Evolutionary conservation across 352 stramenopile species (phyloP).

Genomic region (Globisporangium cederbergense): DNA sequence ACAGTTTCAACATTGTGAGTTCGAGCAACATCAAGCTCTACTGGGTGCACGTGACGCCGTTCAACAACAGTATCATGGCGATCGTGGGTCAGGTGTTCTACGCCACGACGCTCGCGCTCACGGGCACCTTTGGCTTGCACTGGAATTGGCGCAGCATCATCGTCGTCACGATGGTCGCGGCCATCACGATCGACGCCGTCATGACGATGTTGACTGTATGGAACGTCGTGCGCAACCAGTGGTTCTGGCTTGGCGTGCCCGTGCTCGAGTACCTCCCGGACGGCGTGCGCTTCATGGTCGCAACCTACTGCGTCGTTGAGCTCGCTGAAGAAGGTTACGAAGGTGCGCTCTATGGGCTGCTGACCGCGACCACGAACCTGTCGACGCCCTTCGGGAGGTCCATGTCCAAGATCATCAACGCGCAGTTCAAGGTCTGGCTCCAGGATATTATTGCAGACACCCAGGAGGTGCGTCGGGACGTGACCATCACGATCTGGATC

Average conservation of each 20-base stretch:
- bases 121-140: conserved; percentile 36
- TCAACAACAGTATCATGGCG: conserved; percentile 52
- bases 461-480: conserved; percentile 41
- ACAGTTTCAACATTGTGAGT: conserved; percentile 58
- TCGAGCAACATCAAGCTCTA: conserved; percentile 49
- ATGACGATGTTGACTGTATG: conserved; percentile 57
- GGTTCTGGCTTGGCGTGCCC: conserved; percentile 59
- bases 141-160: conserved; percentile 64
- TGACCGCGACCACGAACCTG: conserved; percentile 50
- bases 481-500: conserved; percentile 54
- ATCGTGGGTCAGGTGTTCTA: conserved; percentile 50
- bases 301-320: conserved; percentile 56
- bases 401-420: conserved; percentile 55
- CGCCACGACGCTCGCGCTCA: conserved; percentile 41
- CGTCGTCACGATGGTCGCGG: conserved; percentile 34
- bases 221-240: conserved; percentile 50
- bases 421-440: conserved; percentile 47
- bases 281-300: conserved; percentile 50
- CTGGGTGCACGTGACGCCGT: conserved; percentile 56
- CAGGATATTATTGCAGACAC: conserved; percentile 46
- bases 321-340: conserved; percentile 51
- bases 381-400: conserved; percentile 41
- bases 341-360: conserved; percentile 47
- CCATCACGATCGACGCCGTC: conserved; percentile 36
- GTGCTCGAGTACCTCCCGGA: conserved; percentile 50